A percentile compares a stretch with the other conserved stretches of the same genome.
phyloP scores from a whole-genome alignment of 75 land plant genomes.

The Pseudotsuga menziesii region DNA sequence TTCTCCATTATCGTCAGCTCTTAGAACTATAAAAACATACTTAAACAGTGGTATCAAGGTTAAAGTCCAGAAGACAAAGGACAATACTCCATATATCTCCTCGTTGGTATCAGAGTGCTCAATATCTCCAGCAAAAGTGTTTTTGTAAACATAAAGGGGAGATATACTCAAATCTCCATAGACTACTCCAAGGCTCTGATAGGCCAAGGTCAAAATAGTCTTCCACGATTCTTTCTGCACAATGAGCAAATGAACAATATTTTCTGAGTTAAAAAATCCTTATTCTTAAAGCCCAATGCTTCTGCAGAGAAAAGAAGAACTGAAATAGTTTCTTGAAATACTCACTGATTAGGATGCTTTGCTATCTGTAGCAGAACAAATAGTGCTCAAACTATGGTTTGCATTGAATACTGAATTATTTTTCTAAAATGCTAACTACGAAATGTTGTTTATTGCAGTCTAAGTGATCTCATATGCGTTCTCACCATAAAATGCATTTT shows the following conservation, averaged over 20 bases:
- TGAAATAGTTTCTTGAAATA: too few species aligned
- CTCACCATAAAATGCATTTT: too few species aligned
- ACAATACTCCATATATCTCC: slow-evolving; percentile 40
- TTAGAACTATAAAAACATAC: slow-evolving; percentile 37
- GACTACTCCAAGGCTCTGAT: slow-evolving; percentile 46
- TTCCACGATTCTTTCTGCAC: slow-evolving; percentile 38
- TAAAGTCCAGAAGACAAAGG: slow-evolving; percentile 39
- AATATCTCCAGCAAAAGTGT: slow-evolving; percentile 32
- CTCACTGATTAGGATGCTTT: too few species aligned
- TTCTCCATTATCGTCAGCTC: slow-evolving; percentile 49
- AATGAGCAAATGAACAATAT: background rate
- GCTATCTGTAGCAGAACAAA: too few species aligned
- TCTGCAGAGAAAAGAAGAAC: too few species aligned
- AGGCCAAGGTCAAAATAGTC: slow-evolving; percentile 23
- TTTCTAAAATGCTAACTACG: too few species aligned
- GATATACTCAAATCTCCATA: slow-evolving; percentile 45
- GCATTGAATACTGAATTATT: too few species aligned
- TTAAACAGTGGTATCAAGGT: slow-evolving; percentile 34
- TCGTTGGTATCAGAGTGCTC: slow-evolving; percentile 20
- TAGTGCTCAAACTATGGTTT: too few species aligned
- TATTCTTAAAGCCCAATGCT: too few species aligned
- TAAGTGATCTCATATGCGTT: too few species aligned
- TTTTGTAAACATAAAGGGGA: slow-evolving; percentile 41
- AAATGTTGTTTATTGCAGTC: too few species aligned
- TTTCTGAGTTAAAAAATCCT: background rate